phyloP scores from a whole-genome alignment of 2,329 filamentous ascomycete genomes.

The Paraconiothyrium sp. region DNA sequence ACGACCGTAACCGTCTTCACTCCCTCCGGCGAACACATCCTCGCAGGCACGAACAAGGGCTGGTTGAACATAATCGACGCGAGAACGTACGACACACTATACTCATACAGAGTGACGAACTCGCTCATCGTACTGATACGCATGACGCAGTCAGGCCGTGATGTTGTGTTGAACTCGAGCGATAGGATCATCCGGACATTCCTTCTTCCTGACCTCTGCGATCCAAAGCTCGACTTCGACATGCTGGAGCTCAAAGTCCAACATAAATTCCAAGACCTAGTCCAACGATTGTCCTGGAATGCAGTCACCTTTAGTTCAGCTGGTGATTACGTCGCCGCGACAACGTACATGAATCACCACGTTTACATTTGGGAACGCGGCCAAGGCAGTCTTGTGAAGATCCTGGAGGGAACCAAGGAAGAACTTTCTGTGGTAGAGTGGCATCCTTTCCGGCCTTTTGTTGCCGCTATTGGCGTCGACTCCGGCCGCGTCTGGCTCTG shows the following conservation, averaged over 20 bases:
- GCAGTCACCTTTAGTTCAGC: constrained; percentile 94
- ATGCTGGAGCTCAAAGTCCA: constrained; percentile 90
- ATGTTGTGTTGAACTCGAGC: constrained; percentile 90
- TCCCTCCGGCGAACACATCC: constrained; percentile 82
- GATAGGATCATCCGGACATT: constrained; percentile 96
- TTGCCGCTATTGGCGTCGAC: constrained; percentile 92
- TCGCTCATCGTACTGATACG: constrained; percentile 90
- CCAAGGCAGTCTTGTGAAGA: constrained; percentile 93
- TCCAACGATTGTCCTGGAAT: constrained; percentile 95
- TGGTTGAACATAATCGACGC: constrained; percentile 96
- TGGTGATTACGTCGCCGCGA: constrained; percentile 94
- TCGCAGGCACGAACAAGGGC: constrained; percentile 93
- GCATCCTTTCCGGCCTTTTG: constrained; percentile 87
- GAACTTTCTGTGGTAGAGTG: constrained; percentile 97
- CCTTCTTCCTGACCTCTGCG: constrained; percentile 77
- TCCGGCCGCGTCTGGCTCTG: constrained; percentile 94
- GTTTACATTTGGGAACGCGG: constrained; percentile 98
- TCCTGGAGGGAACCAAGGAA: constrained; percentile 95
- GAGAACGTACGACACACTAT: constrained; percentile 80
- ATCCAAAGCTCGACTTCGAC: constrained; percentile 76
- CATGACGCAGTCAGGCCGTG: constrained; percentile 82
- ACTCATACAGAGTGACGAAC: constrained; percentile 86
- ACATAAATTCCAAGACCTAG: constrained; percentile 98
- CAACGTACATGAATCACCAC: constrained; percentile 98
- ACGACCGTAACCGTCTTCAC: constrained; percentile 94